phyloP scores from a whole-genome alignment of 1,139 yeast genomes.

The Candida glucosophila region DNA sequence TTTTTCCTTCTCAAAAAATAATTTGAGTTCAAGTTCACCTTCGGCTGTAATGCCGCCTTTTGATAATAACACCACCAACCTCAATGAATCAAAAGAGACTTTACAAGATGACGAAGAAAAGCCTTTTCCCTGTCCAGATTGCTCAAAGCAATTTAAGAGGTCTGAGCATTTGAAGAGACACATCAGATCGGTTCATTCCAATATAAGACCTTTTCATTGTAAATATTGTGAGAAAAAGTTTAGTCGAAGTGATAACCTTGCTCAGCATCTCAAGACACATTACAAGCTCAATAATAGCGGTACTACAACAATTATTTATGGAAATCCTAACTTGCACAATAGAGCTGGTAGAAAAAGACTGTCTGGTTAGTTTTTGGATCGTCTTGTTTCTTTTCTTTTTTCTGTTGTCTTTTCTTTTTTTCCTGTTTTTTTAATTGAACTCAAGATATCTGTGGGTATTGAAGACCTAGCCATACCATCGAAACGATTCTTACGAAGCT shows the following conservation, averaged over 20 bases:
- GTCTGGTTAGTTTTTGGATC: slow-evolving; percentile 3
- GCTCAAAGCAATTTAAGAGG: slow-evolving; percentile 39
- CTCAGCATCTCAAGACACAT: slow-evolving; percentile 43
- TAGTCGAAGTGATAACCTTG: slow-evolving; percentile 38
- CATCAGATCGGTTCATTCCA: slow-evolving; percentile 39
- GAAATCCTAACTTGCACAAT: slow-evolving; percentile 25
- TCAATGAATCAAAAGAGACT: slow-evolving; percentile 1
- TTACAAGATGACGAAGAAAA: slow-evolving; percentile 16
- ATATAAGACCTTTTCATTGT: slow-evolving; percentile 41
- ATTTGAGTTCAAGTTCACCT: not conserved
- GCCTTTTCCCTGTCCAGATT: slow-evolving; percentile 38
- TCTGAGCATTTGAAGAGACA: slow-evolving; percentile 43
- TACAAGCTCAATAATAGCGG: slow-evolving; percentile 30
- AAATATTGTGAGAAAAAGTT: slow-evolving; percentile 42
- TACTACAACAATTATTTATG: slow-evolving; percentile 28
- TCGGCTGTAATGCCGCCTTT: not conserved
- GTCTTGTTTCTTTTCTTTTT: too few relatives aligned
- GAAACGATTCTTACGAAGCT: too few relatives aligned
- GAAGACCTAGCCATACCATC: too few relatives aligned
- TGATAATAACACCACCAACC: not conserved
- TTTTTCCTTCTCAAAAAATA: not conserved
- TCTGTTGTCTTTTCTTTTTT: too few relatives aligned
- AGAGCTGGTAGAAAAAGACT: slow-evolving; percentile 8
- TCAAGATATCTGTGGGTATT: too few relatives aligned
- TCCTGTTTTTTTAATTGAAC: too few relatives aligned